Percentiles rank a stretch among this genome's conserved stretches.
These are phyloP conservation scores for Metschnikowia kofuensis DNA, from an alignment of 805 yeast species.

Conservation along the genomic window DNA sequence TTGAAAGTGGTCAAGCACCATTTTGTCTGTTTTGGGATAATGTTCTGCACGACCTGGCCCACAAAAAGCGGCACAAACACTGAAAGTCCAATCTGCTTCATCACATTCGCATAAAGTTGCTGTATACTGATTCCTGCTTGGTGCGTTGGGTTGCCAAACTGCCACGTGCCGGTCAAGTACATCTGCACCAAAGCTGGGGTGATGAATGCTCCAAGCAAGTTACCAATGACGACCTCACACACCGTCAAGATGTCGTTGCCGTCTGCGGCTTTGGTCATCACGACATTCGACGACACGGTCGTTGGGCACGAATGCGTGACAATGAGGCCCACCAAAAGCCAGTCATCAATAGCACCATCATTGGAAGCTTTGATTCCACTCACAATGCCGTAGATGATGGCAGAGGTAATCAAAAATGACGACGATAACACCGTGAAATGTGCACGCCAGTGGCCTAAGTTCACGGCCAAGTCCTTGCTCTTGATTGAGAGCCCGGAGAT, in stretches of 20 bases:
- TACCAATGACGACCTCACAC: constrained; percentile 84
- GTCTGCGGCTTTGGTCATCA: constrained; percentile 83
- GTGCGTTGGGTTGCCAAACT: constrained; percentile 70
- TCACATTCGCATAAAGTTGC: constrained; percentile 65
- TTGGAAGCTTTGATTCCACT: constrained; percentile 59
- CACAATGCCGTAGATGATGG: constrained; percentile 71
- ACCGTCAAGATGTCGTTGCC: constrained; percentile 78
- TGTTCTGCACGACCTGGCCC: constrained; percentile 79
- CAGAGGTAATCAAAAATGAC: constrained; percentile 68
- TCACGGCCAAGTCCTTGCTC: constrained; percentile 56
- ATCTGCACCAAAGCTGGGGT: constrained; percentile 83
- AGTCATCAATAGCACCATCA: constrained; percentile 59
- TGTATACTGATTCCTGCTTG: constrained; percentile 49
- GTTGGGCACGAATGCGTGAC: constrained; percentile 89
- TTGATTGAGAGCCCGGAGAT: constrained; percentile 79
- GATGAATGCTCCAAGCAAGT: constrained; percentile 78
- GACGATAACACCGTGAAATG: constrained; percentile 66
- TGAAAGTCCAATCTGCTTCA: constrained; percentile 83
- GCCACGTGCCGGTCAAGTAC: constrained; percentile 59
- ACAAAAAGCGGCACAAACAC: constrained; percentile 83
- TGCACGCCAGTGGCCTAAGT: constrained; percentile 76
- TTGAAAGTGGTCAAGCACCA: constrained; percentile 57
- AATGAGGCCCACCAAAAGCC: constrained; percentile 79
- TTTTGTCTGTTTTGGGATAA: constrained; percentile 62
- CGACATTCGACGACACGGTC: constrained; percentile 87